Evolutionary conservation across 805 yeast genomes (phyloP).

Genomic region (Saturnispora bothae): DNA sequence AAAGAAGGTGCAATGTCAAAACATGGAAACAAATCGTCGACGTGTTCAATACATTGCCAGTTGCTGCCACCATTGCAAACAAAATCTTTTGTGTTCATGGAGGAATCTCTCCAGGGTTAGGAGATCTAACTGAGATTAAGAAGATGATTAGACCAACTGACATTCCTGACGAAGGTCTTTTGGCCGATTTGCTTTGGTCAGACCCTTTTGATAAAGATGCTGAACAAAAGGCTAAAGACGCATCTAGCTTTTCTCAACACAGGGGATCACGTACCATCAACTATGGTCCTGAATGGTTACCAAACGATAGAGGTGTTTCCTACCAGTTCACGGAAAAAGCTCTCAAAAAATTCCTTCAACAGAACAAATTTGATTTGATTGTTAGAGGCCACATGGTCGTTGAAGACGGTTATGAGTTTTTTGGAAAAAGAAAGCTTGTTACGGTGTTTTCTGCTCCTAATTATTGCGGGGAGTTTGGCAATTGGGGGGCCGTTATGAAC

Average conservation of each 20-base stretch:
- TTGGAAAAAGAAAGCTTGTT: constrained; percentile 60
- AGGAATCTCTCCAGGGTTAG: constrained; percentile 65
- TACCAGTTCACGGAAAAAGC: constrained; percentile 67
- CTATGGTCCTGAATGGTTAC: constrained; percentile 48
- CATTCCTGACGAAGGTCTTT: constrained; percentile 68
- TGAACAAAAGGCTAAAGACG: background rate
- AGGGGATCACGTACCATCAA: constrained; percentile 1
- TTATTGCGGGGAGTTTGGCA: constrained; percentile 72
- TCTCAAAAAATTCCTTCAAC: constrained; percentile 56
- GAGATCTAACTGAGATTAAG: constrained; percentile 56
- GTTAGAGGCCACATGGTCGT: constrained; percentile 87
- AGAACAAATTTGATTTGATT: constrained; percentile 63
- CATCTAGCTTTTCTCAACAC: background rate
- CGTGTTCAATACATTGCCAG: constrained; percentile 48
- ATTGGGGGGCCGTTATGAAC: constrained; percentile 73
- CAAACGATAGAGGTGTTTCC: constrained; percentile 76
- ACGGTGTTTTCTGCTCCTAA: constrained; percentile 79
- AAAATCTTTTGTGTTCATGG: constrained; percentile 55
- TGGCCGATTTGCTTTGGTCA: constrained; percentile 75
- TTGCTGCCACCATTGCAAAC: constrained; percentile 52
- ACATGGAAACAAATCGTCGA: constrained; percentile 45
- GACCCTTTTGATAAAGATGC: constrained; percentile 48
- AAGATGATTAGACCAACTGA: constrained; percentile 72
- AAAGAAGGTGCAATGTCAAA: constrained; percentile 36
- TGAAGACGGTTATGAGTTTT: constrained; percentile 80